These are phyloP conservation scores for Rhododendron griersonianum DNA, from an alignment of 148 eudicot genomes.

Conservation along the genomic window DNA sequence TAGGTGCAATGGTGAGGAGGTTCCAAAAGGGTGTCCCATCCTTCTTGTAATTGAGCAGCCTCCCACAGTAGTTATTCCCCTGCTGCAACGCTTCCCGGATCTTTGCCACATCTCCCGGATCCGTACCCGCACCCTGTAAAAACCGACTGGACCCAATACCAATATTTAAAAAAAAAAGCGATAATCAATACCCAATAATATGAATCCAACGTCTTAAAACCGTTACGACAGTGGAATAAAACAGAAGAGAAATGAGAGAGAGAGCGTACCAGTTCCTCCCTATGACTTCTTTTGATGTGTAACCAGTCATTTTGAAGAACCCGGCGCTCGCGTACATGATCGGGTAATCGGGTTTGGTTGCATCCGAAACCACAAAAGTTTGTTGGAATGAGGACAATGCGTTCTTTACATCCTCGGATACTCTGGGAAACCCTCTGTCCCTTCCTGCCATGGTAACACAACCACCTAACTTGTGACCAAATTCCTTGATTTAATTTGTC, in stretches of 20 bases:
- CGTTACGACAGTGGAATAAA: background rate
- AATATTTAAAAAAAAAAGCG: too few relatives aligned
- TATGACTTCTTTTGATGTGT: slow-evolving; percentile 78
- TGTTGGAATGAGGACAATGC: slow-evolving; percentile 90
- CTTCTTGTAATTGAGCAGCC: slow-evolving; percentile 91
- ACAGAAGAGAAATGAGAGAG: too few relatives aligned
- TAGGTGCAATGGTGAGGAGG: slow-evolving; percentile 85
- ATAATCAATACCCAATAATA: background rate
- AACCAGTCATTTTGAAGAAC: slow-evolving; percentile 95
- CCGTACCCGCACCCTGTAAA: slow-evolving; percentile 80
- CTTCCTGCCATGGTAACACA: slow-evolving; percentile 17
- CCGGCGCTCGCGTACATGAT: slow-evolving; percentile 96
- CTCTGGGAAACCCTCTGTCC: slow-evolving; percentile 54
- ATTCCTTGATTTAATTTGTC: background rate
- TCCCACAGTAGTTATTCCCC: slow-evolving; percentile 82
- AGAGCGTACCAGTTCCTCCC: slow-evolving; percentile 76
- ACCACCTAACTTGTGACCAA: background rate
- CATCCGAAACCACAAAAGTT: slow-evolving; percentile 95
- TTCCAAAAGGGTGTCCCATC: slow-evolving; percentile 97
- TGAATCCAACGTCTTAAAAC: background rate
- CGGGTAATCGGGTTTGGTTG: slow-evolving; percentile 73
- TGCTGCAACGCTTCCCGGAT: slow-evolving; percentile 64
- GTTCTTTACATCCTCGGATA: slow-evolving; percentile 80
- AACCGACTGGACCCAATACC: slow-evolving; percentile 57
- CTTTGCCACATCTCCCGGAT: slow-evolving; percentile 81